phyloP scores from a whole-genome alignment of 2,329 filamentous ascomycete species.

The Penicillium corylophilum region DNA sequence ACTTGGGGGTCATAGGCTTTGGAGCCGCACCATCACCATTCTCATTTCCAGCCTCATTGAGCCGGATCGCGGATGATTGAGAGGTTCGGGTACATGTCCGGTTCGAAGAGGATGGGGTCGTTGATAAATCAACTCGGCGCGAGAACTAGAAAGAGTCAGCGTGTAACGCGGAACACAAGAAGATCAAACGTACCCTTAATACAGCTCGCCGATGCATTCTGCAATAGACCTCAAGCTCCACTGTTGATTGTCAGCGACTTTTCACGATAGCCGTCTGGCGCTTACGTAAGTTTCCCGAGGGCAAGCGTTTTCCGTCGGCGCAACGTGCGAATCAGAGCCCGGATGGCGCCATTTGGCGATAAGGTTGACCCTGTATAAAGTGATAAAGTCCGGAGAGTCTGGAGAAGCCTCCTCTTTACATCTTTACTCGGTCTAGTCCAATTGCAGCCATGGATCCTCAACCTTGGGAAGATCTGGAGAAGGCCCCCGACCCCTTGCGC shows the following conservation, averaged over 20 bases:
- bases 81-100: slow-evolving; percentile 34
- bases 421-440: slow-evolving; percentile 7
- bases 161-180: neutral
- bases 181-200: slow-evolving; percentile 28
- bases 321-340: slow-evolving; percentile 32
- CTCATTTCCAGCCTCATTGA: slow-evolving; percentile 23
- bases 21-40: slow-evolving; percentile 22
- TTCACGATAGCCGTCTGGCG: slow-evolving; percentile 5
- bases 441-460: slow-evolving; percentile 32
- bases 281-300: slow-evolving; percentile 19
- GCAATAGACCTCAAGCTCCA: slow-evolving; percentile 14
- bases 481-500: slow-evolving; percentile 49
- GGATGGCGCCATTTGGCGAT: slow-evolving; percentile 22
- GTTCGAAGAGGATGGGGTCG: slow-evolving; percentile 24
- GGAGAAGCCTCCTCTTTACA: neutral
- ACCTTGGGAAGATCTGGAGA: slow-evolving; percentile 37
- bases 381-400: slow-evolving; percentile 1
- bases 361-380: slow-evolving; percentile 5
- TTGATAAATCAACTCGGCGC: slow-evolving; percentile 41
- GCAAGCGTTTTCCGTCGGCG: slow-evolving; percentile 27
- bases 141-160: slow-evolving; percentile 29
- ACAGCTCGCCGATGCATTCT: slow-evolving; percentile 38
- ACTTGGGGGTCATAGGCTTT: slow-evolving; percentile 14
- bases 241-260: slow-evolving; percentile 15
- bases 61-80: slow-evolving; percentile 28